Evolutionary conservation across 1,284 basidiomycete genomes (phyloP).

Genomic region (Hemileia vastatrix): DNA sequence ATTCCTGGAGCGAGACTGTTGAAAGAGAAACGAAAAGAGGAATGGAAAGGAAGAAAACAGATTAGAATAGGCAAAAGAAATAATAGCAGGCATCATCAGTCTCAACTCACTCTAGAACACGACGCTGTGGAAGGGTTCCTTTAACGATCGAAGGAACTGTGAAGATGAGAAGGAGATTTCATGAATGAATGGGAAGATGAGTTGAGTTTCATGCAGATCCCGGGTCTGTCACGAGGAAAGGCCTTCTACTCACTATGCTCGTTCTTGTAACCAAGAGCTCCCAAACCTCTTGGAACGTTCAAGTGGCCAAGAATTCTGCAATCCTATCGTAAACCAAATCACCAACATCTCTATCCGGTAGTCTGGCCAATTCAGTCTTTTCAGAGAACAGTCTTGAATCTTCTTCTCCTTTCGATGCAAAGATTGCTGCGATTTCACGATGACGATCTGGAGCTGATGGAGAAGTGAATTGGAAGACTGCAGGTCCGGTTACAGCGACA

Average conservation of each 20-base stretch:
- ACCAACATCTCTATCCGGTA: conserved; percentile 74
- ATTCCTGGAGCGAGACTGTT: too few relatives aligned
- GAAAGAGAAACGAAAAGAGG: too few relatives aligned
- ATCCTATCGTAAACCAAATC: conserved; percentile 76
- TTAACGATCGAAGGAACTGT: conserved; percentile 59
- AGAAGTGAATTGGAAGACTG: conserved; percentile 84
- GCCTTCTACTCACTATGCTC: too few relatives aligned
- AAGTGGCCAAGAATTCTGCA: conserved; percentile 77
- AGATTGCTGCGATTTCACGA: conserved; percentile 75
- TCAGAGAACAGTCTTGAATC: conserved; percentile 16
- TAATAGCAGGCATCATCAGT: too few relatives aligned
- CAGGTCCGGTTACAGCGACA: conserved; percentile 77
- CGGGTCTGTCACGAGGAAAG: too few relatives aligned
- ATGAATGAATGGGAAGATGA: too few relatives aligned
- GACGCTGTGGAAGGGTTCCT: conserved; percentile 73
- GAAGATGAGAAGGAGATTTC: too few relatives aligned
- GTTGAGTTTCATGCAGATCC: too few relatives aligned
- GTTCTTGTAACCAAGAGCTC: conserved; percentile 65
- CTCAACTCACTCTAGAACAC: too few relatives aligned
- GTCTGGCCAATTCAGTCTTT: conserved; percentile 53
- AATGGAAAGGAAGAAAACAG: too few relatives aligned
- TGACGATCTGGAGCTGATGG: conserved; percentile 83
- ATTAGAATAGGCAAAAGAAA: too few relatives aligned
- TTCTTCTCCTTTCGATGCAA: conserved; percentile 51
- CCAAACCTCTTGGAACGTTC: conserved; percentile 77